Percentiles rank a stretch among this genome's conserved stretches.
Conservation (phyloP, 2,329 filamentous ascomycete genomes). For the Eutypella sp. region DNA sequence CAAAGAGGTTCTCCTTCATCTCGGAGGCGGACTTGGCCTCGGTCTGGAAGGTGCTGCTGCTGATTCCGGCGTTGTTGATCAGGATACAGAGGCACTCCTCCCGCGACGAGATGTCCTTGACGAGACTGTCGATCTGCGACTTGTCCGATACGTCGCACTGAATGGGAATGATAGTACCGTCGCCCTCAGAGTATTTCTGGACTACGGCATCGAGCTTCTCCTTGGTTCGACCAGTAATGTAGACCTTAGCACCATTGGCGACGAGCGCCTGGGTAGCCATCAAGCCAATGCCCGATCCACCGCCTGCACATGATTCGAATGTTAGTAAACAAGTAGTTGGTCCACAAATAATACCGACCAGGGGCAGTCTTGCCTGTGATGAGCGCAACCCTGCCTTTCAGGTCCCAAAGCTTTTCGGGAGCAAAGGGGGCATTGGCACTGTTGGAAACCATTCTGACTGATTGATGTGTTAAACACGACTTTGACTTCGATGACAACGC, state of each 20-base stretch:
- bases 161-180: constrained; percentile 54
- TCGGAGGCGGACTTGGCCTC: constrained; percentile 46
- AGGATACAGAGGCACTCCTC: constrained; percentile 59
- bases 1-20: constrained; percentile 61
- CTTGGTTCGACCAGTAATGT: constrained; percentile 61
- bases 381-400: constrained; percentile 39
- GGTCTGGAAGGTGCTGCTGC: constrained; percentile 50
- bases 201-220: constrained; percentile 59
- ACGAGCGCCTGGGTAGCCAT: constrained; percentile 67
- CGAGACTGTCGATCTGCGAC: constrained; percentile 52
- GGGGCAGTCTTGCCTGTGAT: constrained; percentile 32
- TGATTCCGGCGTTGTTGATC: constrained; percentile 64
- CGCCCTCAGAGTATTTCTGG: constrained; percentile 50
- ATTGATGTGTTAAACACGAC: constrained; percentile 1
- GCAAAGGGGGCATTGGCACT: constrained; percentile 26
- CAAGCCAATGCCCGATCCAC: constrained; percentile 60
- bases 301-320: constrained; percentile 31
- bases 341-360: neutral
- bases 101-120: constrained; percentile 48
- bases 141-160: constrained; percentile 60
- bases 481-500: neutral
- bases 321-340: neutral
- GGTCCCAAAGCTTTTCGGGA: constrained; percentile 35
- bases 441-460: constrained; percentile 21
- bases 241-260: constrained; percentile 63